phyloP scores from a whole-genome alignment of 768 basidiomycete species.

The Boletus huronensis region DNA sequence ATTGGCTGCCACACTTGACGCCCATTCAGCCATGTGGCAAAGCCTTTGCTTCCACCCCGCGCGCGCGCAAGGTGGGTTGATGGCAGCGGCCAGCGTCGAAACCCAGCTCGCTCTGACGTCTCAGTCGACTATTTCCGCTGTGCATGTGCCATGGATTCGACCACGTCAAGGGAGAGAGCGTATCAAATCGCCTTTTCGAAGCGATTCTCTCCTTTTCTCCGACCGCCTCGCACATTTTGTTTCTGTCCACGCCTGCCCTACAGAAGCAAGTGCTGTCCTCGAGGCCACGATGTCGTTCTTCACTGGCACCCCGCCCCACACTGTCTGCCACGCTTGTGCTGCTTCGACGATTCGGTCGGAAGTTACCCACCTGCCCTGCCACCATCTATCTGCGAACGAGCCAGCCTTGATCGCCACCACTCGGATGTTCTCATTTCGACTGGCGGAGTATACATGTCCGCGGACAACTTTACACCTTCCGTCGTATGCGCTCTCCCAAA shows the following conservation, averaged over 20 bases:
- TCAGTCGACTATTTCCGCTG: conserved; percentile 13
- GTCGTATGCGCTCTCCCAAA: not conserved
- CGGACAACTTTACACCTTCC: not conserved
- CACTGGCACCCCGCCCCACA: not conserved
- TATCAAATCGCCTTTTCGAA: conserved; percentile 1
- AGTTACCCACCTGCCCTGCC: not conserved
- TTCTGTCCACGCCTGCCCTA: not conserved
- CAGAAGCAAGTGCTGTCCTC: not conserved
- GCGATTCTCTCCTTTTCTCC: not conserved
- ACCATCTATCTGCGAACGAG: not conserved
- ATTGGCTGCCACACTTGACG: conserved; percentile 22
- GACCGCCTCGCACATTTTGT: not conserved
- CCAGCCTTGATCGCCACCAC: not conserved
- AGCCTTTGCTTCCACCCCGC: not conserved
- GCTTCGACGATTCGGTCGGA: not conserved
- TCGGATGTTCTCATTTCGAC: not conserved
- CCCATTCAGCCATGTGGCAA: not conserved
- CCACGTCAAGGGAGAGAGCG: not conserved
- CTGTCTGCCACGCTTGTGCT: not conserved
- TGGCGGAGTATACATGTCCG: not conserved
- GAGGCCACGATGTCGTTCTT: not conserved
- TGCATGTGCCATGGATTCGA: not conserved
- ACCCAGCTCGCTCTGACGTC: not conserved
- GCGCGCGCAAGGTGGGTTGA: too few relatives aligned
- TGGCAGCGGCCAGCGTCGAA: not conserved